Conservation (phyloP, 169 alveolate species). For the Condylostoma magnum region DNA sequence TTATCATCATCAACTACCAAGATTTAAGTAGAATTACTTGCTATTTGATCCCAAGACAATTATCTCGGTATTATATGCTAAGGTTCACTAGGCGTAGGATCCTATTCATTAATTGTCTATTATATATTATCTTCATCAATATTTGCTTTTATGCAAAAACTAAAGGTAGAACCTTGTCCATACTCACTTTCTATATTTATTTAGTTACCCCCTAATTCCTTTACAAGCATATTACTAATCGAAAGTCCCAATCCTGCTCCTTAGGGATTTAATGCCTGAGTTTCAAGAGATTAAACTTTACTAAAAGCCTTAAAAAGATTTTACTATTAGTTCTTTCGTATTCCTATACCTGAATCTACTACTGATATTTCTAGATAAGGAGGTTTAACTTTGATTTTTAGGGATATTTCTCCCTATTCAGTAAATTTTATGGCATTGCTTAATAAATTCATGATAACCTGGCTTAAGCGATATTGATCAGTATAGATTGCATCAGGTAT, state of each 20-base stretch:
- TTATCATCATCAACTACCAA: too few relatives aligned
- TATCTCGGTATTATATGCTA: too few relatives aligned
- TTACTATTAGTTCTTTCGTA: too few relatives aligned
- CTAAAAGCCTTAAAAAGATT: too few relatives aligned
- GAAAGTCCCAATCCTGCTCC: slow-evolving; percentile 17
- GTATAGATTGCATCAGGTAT: neutral
- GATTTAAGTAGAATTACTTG: too few relatives aligned
- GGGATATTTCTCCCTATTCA: neutral
- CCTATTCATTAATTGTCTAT: too few relatives aligned
- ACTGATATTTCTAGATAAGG: neutral
- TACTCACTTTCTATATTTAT: neutral
- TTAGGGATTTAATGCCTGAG: neutral
- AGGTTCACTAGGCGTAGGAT: too few relatives aligned
- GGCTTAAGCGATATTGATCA: neutral
- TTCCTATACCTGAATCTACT: slow-evolving; percentile 22
- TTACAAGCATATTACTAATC: neutral
- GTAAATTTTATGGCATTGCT: slow-evolving; percentile 21
- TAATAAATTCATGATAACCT: neutral
- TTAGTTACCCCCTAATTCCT: neutral
- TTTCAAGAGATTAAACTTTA: too few relatives aligned
- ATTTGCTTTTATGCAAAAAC: too few relatives aligned
- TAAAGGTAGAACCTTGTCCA: neutral
- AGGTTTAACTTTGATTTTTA: too few relatives aligned
- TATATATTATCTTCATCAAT: too few relatives aligned
- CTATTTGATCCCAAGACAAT: too few relatives aligned